Evolutionary conservation across 495 filamentous ascomycete genomes (phyloP).

Genomic region (Schizothecium vesticola): DNA sequence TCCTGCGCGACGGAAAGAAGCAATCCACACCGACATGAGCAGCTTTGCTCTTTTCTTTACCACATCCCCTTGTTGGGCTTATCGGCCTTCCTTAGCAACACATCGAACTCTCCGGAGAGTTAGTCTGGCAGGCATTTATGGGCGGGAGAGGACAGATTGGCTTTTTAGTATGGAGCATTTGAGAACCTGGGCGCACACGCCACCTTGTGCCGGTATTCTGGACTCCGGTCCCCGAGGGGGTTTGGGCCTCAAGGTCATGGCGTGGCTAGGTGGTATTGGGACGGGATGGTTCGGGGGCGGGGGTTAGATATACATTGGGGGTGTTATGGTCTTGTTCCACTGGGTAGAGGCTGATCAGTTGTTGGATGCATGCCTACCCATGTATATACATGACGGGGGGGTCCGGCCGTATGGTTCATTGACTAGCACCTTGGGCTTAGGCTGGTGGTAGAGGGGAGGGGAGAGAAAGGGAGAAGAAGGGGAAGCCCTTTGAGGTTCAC

Average conservation of each 20-base stretch:
- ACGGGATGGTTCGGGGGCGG: background rate
- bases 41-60: background rate
- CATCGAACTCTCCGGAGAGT: background rate
- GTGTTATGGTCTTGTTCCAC: background rate
- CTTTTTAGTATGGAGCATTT: conserved; percentile 4
- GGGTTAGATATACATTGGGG: background rate
- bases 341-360: background rate
- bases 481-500: background rate
- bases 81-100: background rate
- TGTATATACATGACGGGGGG: background rate
- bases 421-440: background rate
- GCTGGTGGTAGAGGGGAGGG: background rate
- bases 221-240: background rate
- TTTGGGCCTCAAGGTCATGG: background rate
- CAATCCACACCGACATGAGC: background rate
- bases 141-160: background rate
- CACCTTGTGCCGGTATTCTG: background rate
- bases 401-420: background rate
- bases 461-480: background rate
- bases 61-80: background rate
- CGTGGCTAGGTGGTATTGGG: background rate
- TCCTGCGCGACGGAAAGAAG: background rate
- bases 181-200: background rate
- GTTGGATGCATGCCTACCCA: background rate
- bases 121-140: background rate